Base-by-base conservation (phyloP, 2,329 filamentous ascomycete species). In the Cladosporium cucumerinum region DNA sequence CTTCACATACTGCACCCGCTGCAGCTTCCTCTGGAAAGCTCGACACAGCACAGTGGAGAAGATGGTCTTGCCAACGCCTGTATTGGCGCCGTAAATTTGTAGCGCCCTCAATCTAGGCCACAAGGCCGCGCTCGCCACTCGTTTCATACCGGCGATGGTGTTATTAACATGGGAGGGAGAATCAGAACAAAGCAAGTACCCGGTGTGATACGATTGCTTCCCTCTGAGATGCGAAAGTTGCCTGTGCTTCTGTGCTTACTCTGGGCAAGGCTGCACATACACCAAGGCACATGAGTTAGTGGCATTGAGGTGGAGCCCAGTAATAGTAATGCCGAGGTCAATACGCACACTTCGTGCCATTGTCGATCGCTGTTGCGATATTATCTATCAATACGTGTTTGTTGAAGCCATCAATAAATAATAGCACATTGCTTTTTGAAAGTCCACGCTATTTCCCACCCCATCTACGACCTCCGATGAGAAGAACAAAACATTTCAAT, bases 41-140 rank as follows among this genome's bases (percentile, higher is more conserved):
- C 85, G 87, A 75, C 87, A 89, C 3, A 96, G 80, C 14, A 92
- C 77, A 0, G 90, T 92, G 1, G 89, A 89, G 65, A 93, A 84
- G 34, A 96, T 86, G 0, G 92, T 96, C 81, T 96, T 96, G 68
- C 92, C 92, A 28, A 95, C 90, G 69, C 91, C 87, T 0, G 92
- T 95, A 72, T 94, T 95, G 55, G 92, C 90, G 30, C 92, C 92
- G 72, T 90, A 96, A 43, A 96, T 81, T 76, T 95, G 91, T 70
- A 91, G 85, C 14, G 86, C 82, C 66, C 87, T 86, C 62, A 93
- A 81, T 10, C 85, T 85, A 66, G 88, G 86, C 86, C 88, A 91
- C 43, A 93, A 81, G 57, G 87, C 81, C 61, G 87, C 83, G 57
- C 86, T 82, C 16, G 59, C 48, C 60, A 87, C 77, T 28, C 85